A percentile compares a stretch with the other conserved stretches of the same genome.
Evolutionary conservation across 2,329 filamentous ascomycete species (phyloP).

Genomic region (Diplodia intermedia): DNA sequence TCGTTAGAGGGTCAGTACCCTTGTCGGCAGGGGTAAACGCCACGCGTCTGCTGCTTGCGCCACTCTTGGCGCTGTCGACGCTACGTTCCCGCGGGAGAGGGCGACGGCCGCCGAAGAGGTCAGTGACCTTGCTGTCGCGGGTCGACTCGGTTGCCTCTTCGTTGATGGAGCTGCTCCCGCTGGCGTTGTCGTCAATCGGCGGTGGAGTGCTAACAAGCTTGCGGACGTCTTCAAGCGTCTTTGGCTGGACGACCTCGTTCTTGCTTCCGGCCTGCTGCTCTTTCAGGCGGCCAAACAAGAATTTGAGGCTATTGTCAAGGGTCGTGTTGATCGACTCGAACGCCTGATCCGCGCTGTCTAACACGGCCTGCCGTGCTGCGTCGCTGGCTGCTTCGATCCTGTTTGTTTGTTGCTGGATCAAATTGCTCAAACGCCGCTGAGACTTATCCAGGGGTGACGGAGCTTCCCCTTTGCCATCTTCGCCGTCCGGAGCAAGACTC

Average conservation of each 20-base stretch:
- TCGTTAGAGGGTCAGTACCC: slow-evolving; percentile 18
- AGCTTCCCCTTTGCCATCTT: slow-evolving; percentile 34
- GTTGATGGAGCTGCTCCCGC: slow-evolving; percentile 61
- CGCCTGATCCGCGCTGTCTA: slow-evolving; percentile 88
- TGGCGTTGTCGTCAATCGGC: slow-evolving; percentile 59
- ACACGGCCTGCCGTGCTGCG: slow-evolving; percentile 68
- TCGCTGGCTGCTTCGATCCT: slow-evolving; percentile 84
- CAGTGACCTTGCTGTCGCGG: slow-evolving; percentile 57
- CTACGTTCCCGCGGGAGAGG: slow-evolving; percentile 71
- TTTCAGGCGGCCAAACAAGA: slow-evolving; percentile 85
- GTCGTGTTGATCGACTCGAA: slow-evolving; percentile 91
- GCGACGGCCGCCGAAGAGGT: slow-evolving; percentile 72
- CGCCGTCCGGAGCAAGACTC: slow-evolving; percentile 35
- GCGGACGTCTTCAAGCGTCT: slow-evolving; percentile 89
- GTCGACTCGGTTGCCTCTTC: slow-evolving; percentile 43
- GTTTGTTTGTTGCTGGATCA: slow-evolving; percentile 84
- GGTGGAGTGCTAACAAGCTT: slow-evolving; percentile 79
- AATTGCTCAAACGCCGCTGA: slow-evolving; percentile 79
- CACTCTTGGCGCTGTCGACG: slow-evolving; percentile 73
- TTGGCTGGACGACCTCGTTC: slow-evolving; percentile 48
- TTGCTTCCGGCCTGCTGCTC: slow-evolving; percentile 62
- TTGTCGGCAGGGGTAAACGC: slow-evolving; percentile 52
- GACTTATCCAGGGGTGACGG: slow-evolving; percentile 57
- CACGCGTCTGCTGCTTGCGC: slow-evolving; percentile 66
- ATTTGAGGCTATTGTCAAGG: slow-evolving; percentile 90